Conservation (phyloP, 805 yeast genomes). For the baker's yeast (Saccharomyces cerevisiae) region DNA sequence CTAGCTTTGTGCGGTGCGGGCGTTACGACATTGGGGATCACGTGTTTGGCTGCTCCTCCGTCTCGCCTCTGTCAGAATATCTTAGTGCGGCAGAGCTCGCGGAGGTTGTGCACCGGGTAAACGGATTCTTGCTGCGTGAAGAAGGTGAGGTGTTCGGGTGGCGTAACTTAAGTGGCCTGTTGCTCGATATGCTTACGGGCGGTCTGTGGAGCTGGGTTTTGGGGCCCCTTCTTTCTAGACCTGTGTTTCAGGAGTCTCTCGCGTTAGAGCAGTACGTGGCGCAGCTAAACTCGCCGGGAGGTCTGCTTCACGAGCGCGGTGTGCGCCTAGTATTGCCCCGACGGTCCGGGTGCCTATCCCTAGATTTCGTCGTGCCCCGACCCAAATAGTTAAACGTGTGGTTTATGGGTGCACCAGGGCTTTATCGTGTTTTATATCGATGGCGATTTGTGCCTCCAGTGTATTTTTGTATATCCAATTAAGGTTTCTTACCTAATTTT, state of each 20-base stretch:
- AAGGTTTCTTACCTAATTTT: neutral
- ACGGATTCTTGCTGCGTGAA: slow-evolving; percentile 28
- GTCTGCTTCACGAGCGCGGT: slow-evolving; percentile 15
- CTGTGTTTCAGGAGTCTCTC: slow-evolving; percentile 17
- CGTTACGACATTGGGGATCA: slow-evolving; percentile 32
- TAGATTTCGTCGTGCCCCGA: slow-evolving; percentile 15
- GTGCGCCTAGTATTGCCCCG: slow-evolving; percentile 43
- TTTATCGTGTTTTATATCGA: neutral
- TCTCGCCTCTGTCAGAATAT: slow-evolving; percentile 40
- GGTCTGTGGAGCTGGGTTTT: slow-evolving; percentile 36
- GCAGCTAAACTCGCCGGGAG: slow-evolving; percentile 24
- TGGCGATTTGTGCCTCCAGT: neutral
- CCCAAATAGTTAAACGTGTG: slow-evolving; percentile 1
- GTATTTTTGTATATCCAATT: neutral
- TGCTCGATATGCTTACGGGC: slow-evolving; percentile 34
- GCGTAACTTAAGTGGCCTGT: slow-evolving; percentile 35
- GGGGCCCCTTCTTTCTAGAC: slow-evolving; percentile 18
- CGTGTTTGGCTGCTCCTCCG: slow-evolving; percentile 45
- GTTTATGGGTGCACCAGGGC: neutral
- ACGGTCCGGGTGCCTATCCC: slow-evolving; percentile 45
- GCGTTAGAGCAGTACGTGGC: slow-evolving; percentile 38
- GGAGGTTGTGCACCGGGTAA: slow-evolving; percentile 38
- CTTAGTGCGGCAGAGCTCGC: slow-evolving; percentile 34
- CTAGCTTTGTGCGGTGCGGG: slow-evolving; percentile 34
- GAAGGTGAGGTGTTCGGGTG: slow-evolving; percentile 34